Percentiles rank a stretch among this genome's conserved stretches.
Conservation (phyloP, 441 rosid species). For the Francoa sonchifolia region DNA sequence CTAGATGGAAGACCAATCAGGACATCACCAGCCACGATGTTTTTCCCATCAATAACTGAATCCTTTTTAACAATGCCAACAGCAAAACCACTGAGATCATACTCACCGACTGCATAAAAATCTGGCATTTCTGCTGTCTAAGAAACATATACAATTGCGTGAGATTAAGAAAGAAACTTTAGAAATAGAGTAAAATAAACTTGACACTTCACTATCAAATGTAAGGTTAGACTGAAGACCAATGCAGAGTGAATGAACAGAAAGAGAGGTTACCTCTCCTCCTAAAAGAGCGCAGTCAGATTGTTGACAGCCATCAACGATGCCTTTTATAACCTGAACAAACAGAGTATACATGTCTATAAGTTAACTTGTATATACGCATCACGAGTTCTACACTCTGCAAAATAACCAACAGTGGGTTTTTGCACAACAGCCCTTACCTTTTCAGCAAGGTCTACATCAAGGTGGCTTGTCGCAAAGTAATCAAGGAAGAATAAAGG, state of each 20-base stretch:
- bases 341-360: no score
- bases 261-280: conserved; percentile 56
- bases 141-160: conserved; percentile 8
- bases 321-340: conserved; percentile 75
- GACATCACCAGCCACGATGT: conserved; percentile 57
- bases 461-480: conserved; percentile 80
- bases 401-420: background rate
- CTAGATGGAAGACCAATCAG: conserved; percentile 83
- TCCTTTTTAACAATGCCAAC: conserved; percentile 76
- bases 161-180: conserved; percentile 3
- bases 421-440: conserved; percentile 16
- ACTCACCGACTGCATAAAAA: conserved; percentile 68
- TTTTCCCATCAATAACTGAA: conserved; percentile 70
- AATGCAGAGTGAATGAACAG: background rate
- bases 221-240: background rate
- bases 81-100: conserved; percentile 79
- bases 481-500: conserved; percentile 90
- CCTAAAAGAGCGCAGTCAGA: conserved; percentile 75
- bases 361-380: no score
- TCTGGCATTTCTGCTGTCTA: conserved; percentile 96
- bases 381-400: background rate
- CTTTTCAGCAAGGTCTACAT: conserved; percentile 95
- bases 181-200: background rate
- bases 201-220: background rate
- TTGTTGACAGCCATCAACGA: conserved; percentile 76